A percentile compares a stretch with the other conserved stretches of the same genome.
Evolutionary conservation across 148 eudicot genomes (phyloP).

Genomic region (Vaccinium myrtillus): DNA sequence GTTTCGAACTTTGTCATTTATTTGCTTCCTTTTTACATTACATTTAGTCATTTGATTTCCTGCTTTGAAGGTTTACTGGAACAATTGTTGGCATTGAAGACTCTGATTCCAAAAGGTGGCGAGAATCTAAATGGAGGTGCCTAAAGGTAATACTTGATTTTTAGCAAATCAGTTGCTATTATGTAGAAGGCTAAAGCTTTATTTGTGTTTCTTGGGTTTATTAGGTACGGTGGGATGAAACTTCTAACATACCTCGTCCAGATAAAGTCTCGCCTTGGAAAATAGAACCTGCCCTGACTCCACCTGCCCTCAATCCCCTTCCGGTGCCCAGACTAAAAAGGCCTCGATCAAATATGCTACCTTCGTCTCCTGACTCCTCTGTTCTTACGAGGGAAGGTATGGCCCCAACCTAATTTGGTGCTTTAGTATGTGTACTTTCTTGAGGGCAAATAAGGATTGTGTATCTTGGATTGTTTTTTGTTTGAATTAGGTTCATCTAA

Average conservation of each 20-base stretch:
- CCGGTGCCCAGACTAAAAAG: slow-evolving; percentile 81
- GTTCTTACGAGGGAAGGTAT: slow-evolving; percentile 89
- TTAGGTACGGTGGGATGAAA: slow-evolving; percentile 99
- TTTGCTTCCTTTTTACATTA: neutral
- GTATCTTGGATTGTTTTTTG: neutral
- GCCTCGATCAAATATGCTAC: slow-evolving; percentile 61
- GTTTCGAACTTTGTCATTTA: neutral
- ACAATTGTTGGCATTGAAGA: slow-evolving; percentile 95
- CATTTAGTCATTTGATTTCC: neutral
- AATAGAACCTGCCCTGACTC: slow-evolving; percentile 77
- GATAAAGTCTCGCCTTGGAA: slow-evolving; percentile 98
- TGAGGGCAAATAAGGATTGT: neutral
- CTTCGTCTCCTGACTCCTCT: slow-evolving; percentile 74
- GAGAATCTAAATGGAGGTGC: slow-evolving; percentile 88
- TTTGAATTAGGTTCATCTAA: slow-evolving; percentile 53
- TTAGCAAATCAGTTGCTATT: neutral
- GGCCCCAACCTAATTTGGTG: neutral
- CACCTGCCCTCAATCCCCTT: slow-evolving; percentile 77
- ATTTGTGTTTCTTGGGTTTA: slow-evolving; percentile 10
- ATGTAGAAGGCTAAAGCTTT: slow-evolving; percentile 1
- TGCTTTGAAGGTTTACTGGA: slow-evolving; percentile 78
- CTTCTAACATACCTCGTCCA: slow-evolving; percentile 78
- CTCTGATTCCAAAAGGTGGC: slow-evolving; percentile 72
- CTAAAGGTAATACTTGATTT: slow-evolving; percentile 57
- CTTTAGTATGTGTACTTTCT: neutral